Percentiles rank a stretch among this genome's conserved stretches.
phyloP scores from a whole-genome alignment of 192 early-diverging fungal species.

The Coemansia sp. region DNA sequence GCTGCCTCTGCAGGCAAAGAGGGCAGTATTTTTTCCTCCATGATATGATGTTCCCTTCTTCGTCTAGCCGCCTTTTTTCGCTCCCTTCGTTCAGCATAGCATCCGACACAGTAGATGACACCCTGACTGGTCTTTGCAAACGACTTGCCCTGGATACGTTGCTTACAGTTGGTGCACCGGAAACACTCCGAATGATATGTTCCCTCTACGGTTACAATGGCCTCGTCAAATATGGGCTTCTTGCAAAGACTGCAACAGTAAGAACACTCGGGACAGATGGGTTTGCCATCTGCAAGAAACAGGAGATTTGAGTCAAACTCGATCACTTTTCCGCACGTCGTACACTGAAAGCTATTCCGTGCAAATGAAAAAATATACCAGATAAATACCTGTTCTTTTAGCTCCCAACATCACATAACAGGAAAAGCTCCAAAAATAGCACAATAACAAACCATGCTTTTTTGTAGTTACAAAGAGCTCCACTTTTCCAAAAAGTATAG shows the following conservation, averaged over 20 bases:
- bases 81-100: conserved; percentile 67
- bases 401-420: too few species aligned
- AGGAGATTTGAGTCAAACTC: conserved; percentile 76
- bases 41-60: conserved; percentile 47
- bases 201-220: conserved; percentile 81
- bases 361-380: too few species aligned
- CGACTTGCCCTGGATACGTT: conserved; percentile 72
- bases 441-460: too few species aligned
- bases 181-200: conserved; percentile 83
- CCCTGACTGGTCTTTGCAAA: conserved; percentile 83
- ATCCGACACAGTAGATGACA: conserved; percentile 69
- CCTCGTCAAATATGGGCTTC: conserved; percentile 73
- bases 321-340: conserved; percentile 69
- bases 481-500: too few species aligned
- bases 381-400: too few species aligned
- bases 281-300: conserved; percentile 74
- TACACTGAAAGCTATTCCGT: conserved; percentile 75
- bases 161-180: conserved; percentile 69
- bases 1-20: conserved; percentile 42
- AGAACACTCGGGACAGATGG: conserved; percentile 81
- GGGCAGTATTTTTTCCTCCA: conserved; percentile 52
- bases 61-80: conserved; percentile 63
- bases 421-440: too few species aligned
- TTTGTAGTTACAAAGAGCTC: neutral
- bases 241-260: conserved; percentile 75